phyloP scores from a whole-genome alignment of 2,329 filamentous ascomycete genomes.

The Penicillium palitans region DNA sequence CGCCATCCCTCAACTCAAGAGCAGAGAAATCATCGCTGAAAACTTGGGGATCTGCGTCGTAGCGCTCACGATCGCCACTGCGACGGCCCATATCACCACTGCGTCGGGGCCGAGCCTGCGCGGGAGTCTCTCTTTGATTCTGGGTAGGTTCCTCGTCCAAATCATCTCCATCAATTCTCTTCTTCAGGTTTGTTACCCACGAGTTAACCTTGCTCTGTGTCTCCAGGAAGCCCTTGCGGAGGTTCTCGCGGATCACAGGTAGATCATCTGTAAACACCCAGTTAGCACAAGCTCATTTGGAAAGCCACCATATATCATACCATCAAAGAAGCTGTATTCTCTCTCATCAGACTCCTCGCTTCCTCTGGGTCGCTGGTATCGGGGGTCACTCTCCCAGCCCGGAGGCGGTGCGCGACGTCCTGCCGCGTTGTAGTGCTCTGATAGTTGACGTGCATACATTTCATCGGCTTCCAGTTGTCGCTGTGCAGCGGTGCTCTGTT shows the following conservation, averaged over 20 bases:
- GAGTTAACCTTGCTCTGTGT: slow-evolving; percentile 90
- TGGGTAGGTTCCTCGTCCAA: slow-evolving; percentile 43
- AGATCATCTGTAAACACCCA: slow-evolving; percentile 67
- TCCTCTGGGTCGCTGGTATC: slow-evolving; percentile 50
- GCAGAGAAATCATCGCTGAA: slow-evolving; percentile 83
- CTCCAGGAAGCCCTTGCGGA: slow-evolving; percentile 91
- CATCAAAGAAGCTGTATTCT: slow-evolving; percentile 88
- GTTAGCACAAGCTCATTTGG: slow-evolving; percentile 14
- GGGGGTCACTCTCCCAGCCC: slow-evolving; percentile 32
- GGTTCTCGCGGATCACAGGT: slow-evolving; percentile 86
- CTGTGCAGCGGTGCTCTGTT: slow-evolving; percentile 58
- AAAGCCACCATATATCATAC: slow-evolving; percentile 37
- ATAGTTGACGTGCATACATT: slow-evolving; percentile 85
- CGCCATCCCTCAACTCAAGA: slow-evolving; percentile 63
- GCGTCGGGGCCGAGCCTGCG: slow-evolving; percentile 54
- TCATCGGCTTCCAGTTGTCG: slow-evolving; percentile 89
- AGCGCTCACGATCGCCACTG: slow-evolving; percentile 85
- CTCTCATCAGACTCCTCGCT: slow-evolving; percentile 64
- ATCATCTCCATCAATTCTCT: slow-evolving; percentile 88
- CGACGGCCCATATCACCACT: slow-evolving; percentile 65
- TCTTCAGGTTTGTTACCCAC: slow-evolving; percentile 89
- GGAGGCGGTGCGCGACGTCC: slow-evolving; percentile 36
- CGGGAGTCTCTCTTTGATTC: slow-evolving; percentile 35
- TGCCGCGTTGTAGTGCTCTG: slow-evolving; percentile 74
- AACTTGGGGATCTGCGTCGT: slow-evolving; percentile 91